A percentile compares a stretch with the other conserved stretches of the same genome.
Conservation (phyloP, 768 basidiomycete species). For the Phallus indusiatus region DNA sequence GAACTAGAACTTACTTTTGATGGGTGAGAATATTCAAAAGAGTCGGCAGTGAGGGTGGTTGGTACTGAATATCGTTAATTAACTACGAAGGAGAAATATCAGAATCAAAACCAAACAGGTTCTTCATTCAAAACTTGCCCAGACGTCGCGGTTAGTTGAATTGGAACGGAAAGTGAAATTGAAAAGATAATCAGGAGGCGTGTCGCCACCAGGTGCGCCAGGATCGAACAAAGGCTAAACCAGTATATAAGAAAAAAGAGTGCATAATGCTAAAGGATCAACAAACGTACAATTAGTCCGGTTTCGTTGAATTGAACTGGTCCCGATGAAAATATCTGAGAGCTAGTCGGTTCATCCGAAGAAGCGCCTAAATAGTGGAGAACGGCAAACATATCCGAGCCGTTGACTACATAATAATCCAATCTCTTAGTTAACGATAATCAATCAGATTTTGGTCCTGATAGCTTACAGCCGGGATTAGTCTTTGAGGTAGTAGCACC, state of each 20-base stretch:
- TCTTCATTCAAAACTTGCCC: slow-evolving; percentile 4
- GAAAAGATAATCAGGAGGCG: neutral
- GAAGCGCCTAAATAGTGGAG: neutral
- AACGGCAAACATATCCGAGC: neutral
- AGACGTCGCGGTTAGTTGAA: neutral
- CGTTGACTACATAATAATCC: neutral
- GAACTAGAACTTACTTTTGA: neutral
- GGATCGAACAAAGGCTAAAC: slow-evolving; percentile 14
- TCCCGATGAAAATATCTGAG: slow-evolving; percentile 10
- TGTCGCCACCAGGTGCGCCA: slow-evolving; percentile 2
- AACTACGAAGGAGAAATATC: neutral
- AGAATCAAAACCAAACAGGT: neutral
- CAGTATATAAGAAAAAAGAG: too few relatives aligned
- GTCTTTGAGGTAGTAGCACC: neutral
- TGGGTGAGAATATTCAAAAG: neutral
- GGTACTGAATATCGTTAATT: neutral
- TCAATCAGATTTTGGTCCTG: neutral
- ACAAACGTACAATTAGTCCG: slow-evolving; percentile 18
- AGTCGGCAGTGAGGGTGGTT: neutral
- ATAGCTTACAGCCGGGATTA: neutral
- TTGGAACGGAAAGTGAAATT: slow-evolving; percentile 3
- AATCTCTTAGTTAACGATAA: neutral
- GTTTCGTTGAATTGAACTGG: slow-evolving; percentile 23
- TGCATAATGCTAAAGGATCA: slow-evolving; percentile 2
- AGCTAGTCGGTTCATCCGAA: slow-evolving; percentile 10